These are phyloP conservation scores for Nakaseomyces uthaithaninus DNA, from an alignment of 1,139 yeast genomes.

Conservation along the genomic window DNA sequence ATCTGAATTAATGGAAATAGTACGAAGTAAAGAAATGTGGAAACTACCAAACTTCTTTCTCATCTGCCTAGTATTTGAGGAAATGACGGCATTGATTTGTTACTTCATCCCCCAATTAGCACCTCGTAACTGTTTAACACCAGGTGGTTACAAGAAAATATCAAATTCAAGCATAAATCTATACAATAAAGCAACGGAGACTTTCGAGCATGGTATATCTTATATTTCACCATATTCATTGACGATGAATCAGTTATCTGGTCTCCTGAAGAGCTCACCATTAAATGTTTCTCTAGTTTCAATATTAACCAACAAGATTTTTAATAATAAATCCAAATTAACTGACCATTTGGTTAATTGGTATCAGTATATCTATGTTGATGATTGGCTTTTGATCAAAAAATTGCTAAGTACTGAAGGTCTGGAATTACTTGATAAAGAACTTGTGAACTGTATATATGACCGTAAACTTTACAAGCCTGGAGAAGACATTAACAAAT, in stretches of 20 bases:
- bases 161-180: constrained; percentile 11
- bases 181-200: background rate
- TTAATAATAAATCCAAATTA: constrained; percentile 15
- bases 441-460: constrained; percentile 26
- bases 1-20: constrained; percentile 20
- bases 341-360: constrained; percentile 16
- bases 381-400: constrained; percentile 27
- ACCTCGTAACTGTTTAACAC: constrained; percentile 26
- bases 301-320: constrained; percentile 14
- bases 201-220: background rate
- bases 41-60: constrained; percentile 25
- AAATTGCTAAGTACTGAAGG: constrained; percentile 11
- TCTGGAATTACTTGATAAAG: constrained; percentile 17
- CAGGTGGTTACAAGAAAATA: constrained; percentile 23
- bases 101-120: constrained; percentile 27
- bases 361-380: constrained; percentile 25
- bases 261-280: background rate
- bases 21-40: constrained; percentile 23
- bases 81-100: constrained; percentile 22
- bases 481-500: constrained; percentile 25
- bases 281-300: constrained; percentile 18
- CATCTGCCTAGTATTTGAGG: constrained; percentile 25
- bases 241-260: background rate
- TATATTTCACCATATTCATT: constrained; percentile 12
- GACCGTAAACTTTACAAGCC: constrained; percentile 24